phyloP scores from a whole-genome alignment of 768 basidiomycete species.

The Glaciozyma martinii region DNA sequence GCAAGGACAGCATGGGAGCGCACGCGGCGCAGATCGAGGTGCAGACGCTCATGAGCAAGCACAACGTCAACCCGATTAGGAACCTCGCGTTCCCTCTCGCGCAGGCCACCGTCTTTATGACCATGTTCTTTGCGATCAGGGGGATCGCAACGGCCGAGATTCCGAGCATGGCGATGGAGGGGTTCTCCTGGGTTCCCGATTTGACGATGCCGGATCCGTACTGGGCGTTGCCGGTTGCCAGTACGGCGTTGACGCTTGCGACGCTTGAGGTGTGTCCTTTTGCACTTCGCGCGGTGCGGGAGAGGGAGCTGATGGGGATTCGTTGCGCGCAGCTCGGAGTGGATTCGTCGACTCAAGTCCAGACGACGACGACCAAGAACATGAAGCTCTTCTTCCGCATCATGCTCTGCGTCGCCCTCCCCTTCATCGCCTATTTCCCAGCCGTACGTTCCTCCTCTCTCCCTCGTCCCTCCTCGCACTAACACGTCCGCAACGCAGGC shows the following conservation, averaged over 20 bases:
- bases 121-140: slow-evolving; percentile 73
- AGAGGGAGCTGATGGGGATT: slow-evolving; percentile 3
- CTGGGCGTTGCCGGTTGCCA: slow-evolving; percentile 58
- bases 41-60: slow-evolving; percentile 51
- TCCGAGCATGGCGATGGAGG: slow-evolving; percentile 65
- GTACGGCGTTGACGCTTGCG: slow-evolving; percentile 54
- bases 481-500: slow-evolving; percentile 44
- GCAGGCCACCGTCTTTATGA: slow-evolving; percentile 68
- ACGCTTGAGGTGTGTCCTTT: slow-evolving; percentile 55
- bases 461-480: not conserved
- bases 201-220: slow-evolving; percentile 69
- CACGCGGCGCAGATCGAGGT: slow-evolving; percentile 47
- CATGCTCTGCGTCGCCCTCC: slow-evolving; percentile 49
- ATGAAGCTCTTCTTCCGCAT: slow-evolving; percentile 59
- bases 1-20: slow-evolving; percentile 43
- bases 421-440: slow-evolving; percentile 55
- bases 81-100: slow-evolving; percentile 53
- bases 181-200: slow-evolving; percentile 63
- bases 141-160: slow-evolving; percentile 62
- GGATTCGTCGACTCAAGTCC: slow-evolving; percentile 44
- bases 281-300: no score
- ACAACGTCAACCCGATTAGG: slow-evolving; percentile 55
- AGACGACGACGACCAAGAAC: slow-evolving; percentile 50
- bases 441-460: slow-evolving; percentile 47
- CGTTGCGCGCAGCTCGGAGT: slow-evolving; percentile 48